Conservation (phyloP, 2,329 filamentous ascomycete genomes). For the Biscogniauxia marginata region DNA sequence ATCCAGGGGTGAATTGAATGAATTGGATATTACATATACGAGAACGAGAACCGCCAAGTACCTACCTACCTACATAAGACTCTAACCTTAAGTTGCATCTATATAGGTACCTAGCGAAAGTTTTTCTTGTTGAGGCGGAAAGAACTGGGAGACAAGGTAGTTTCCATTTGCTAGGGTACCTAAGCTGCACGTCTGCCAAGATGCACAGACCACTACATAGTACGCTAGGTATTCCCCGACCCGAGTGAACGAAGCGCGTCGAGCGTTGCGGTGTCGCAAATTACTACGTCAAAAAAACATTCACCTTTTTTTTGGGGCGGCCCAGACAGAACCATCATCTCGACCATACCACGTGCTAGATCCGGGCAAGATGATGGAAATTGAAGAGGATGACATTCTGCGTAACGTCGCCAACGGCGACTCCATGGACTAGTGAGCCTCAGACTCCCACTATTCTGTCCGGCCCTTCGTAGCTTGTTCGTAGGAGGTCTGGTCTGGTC, state of each 20-base stretch:
- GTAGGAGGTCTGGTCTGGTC: conserved; percentile 5
- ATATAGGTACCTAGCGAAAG: conserved; percentile 17
- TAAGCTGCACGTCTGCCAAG: not conserved
- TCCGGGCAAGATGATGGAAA: conserved; percentile 47
- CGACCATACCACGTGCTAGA: conserved; percentile 4
- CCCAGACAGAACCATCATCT: conserved; percentile 5
- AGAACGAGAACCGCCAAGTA: too few relatives aligned
- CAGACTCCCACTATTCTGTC: not conserved
- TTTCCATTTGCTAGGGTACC: too few relatives aligned
- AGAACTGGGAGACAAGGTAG: too few relatives aligned
- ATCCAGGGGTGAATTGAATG: too few relatives aligned
- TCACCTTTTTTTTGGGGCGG: not conserved
- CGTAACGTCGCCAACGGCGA: conserved; percentile 49
- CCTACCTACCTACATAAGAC: too few relatives aligned
- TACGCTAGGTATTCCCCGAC: not conserved
- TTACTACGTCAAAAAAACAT: not conserved
- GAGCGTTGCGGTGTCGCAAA: not conserved
- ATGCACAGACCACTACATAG: not conserved
- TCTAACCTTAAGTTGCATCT: conserved; percentile 14
- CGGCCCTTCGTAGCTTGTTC: too few relatives aligned
- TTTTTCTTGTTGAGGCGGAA: too few relatives aligned
- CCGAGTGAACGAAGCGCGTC: not conserved
- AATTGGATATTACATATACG: too few relatives aligned
- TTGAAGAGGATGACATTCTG: conserved; percentile 54
- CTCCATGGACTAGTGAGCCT: conserved; percentile 54